A percentile compares a stretch with the other conserved stretches of the same genome.
Conservation (phyloP, 345 rosid genomes). For the Garcia nutans region DNA sequence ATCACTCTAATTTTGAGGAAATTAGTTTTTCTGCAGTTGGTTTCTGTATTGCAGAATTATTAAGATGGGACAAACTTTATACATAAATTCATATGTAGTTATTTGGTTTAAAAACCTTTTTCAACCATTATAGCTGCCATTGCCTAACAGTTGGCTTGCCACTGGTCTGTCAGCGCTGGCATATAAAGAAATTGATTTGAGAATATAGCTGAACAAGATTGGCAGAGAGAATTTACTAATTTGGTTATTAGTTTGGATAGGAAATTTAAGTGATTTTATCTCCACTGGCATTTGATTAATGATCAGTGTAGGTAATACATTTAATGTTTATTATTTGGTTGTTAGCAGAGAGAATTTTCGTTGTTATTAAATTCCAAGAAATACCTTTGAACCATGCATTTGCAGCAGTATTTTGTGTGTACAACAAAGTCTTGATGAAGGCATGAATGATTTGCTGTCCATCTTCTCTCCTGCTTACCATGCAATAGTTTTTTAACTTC, state of each 20-base stretch:
- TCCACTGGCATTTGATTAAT: not conserved
- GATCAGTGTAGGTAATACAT: not conserved
- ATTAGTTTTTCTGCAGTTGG: no score
- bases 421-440: not conserved
- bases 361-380: not conserved
- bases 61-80: not conserved
- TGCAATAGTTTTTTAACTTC: not conserved
- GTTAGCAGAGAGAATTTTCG: not conserved
- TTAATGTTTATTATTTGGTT: not conserved
- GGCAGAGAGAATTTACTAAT: not conserved
- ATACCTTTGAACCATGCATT: not conserved
- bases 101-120: not conserved
- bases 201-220: not conserved
- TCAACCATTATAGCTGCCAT: not conserved
- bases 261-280: not conserved
- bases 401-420: not conserved
- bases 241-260: not conserved
- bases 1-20: not conserved
- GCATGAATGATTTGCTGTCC: not conserved
- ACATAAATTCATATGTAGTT: not conserved
- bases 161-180: not conserved
- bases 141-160: not conserved
- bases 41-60: not conserved
- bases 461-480: not conserved
- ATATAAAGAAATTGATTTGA: not conserved